Percentiles rank a stretch among this genome's conserved stretches.
Evolutionary conservation across 257 asterid species (phyloP).

Genomic region (Petrea volubilis): DNA sequence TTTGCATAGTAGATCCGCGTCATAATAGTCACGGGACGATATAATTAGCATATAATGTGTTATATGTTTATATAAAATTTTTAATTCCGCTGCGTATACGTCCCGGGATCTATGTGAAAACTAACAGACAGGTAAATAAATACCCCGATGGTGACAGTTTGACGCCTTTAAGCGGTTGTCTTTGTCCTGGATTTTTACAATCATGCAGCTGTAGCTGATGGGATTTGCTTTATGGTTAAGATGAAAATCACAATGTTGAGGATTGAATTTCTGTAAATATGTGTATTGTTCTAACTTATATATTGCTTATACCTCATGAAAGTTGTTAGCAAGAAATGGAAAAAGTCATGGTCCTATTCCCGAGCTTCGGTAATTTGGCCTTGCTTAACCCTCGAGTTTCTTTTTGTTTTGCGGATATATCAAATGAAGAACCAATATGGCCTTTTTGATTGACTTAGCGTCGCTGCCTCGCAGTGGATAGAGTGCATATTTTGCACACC

Average conservation of each 20-base stretch:
- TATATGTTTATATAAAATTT: no score
- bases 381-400: background rate
- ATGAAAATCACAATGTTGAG: no score
- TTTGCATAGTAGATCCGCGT: no score
- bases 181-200: background rate
- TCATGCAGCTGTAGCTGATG: background rate
- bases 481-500: background rate
- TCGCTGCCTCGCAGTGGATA: background rate
- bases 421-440: background rate
- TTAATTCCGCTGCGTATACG: no score
- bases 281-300: no score
- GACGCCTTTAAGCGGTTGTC: background rate
- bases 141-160: background rate
- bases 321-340: background rate
- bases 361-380: background rate
- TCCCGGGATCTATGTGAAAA: no score
- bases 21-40: no score
- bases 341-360: background rate
- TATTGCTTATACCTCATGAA: background rate
- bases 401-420: background rate
- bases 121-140: background rate
- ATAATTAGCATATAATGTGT: no score
- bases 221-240: no score
- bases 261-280: no score
- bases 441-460: background rate